phyloP scores from a whole-genome alignment of 108 stramenopile genomes.

The Cyclotella choctawhatcheeana region DNA sequence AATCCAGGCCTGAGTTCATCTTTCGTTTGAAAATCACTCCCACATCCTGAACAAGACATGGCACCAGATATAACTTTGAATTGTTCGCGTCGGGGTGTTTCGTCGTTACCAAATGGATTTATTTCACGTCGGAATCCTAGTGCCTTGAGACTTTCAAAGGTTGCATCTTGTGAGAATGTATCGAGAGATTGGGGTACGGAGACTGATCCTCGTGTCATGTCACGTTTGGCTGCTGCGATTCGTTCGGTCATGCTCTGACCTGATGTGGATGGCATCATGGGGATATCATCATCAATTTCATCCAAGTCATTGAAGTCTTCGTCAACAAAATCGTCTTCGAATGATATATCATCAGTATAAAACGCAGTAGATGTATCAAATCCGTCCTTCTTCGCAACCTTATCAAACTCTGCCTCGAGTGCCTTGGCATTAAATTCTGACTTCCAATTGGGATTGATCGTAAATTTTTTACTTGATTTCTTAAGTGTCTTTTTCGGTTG shows the following conservation, averaged over 20 bases:
- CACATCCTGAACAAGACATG: conserved; percentile 88
- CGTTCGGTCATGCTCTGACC: conserved; percentile 57
- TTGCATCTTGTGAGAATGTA: conserved; percentile 56
- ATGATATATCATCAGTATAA: conserved; percentile 70
- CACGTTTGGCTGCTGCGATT: conserved; percentile 50
- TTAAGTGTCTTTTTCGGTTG: not conserved
- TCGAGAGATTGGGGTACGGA: conserved; percentile 63
- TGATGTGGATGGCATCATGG: conserved; percentile 39
- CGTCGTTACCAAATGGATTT: conserved; percentile 83
- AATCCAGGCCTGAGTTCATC: conserved; percentile 77
- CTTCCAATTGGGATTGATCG: conserved; percentile 57
- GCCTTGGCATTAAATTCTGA: conserved; percentile 51
- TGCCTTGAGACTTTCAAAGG: conserved; percentile 54
- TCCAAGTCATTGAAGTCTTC: conserved; percentile 47
- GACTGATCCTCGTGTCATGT: conserved; percentile 59
- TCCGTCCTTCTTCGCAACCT: conserved; percentile 85
- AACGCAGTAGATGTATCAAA: conserved; percentile 66
- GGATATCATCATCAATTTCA: conserved; percentile 39
- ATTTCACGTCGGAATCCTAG: conserved; percentile 78
- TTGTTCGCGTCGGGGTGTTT: conserved; percentile 69
- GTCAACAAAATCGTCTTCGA: conserved; percentile 80
- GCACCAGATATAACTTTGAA: conserved; percentile 77
- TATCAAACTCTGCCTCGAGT: conserved; percentile 76
- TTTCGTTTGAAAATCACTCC: conserved; percentile 77
- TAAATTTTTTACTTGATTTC: conserved; percentile 22